Base-by-base conservation (phyloP, 192 early-diverging fungal genomes). In the Umbelopsis sp. region DNA sequence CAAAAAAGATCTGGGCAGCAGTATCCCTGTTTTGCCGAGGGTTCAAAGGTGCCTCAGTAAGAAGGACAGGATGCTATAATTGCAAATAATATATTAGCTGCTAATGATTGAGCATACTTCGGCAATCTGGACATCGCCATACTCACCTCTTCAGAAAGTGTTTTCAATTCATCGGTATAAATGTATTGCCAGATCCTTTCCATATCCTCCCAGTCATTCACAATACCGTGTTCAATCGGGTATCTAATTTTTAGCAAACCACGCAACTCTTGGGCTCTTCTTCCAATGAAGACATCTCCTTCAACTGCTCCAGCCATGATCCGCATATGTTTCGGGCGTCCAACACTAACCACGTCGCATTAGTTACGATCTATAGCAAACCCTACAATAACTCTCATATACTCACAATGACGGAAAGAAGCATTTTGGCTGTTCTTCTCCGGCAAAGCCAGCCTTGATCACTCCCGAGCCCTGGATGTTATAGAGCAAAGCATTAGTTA, bases 141-240 rank as follows among this genome's bases (percentile, higher is more conserved):
- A 58, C 68, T 65, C 81, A 95, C 94, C 87, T 99, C 97, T 73
- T 99, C 97, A 5, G 93, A 91, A 20, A 94, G 78, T 1, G 91
- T 97, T 79, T 97, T 96, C 21, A 99, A 89, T 81, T 99, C 97
- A 68, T 99, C 96, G 52, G 88, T 89, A 81, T 99, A 99, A 49
- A 99, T 90, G 75, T 96, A 92, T 72, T 95, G 90, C 97, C 97
- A 99, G 65, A 99, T 97, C 67, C 88, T 84, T 81, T 99, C 97
- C 97, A 99, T 98, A 78, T 99, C 97, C 64, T 91, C 91, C 97
- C 97, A 99, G 82, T 98, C 92, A 25, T 90, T 94, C 20, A 99
- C 94, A 70, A 99, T 88, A 22, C 97, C 97, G 73, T 99, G 96
- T 81, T 97, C 93, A 78, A 99, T 91, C 33, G 97, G 97, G 68